A percentile compares a stretch with the other conserved stretches of the same genome.
phyloP scores from a whole-genome alignment of 768 basidiomycete genomes.

The Cantharellus cinnabarinus region DNA sequence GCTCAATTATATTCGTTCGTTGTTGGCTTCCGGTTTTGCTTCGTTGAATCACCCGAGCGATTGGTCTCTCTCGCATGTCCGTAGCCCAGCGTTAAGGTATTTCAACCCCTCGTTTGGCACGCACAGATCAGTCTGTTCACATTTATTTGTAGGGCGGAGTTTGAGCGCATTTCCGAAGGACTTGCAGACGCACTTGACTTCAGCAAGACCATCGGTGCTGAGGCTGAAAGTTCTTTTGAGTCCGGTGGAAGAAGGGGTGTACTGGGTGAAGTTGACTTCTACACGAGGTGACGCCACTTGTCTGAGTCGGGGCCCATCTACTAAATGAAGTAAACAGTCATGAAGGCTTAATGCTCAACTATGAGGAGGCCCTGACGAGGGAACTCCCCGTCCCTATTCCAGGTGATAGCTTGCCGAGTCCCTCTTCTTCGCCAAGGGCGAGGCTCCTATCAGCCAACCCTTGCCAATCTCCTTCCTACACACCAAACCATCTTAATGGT shows the following conservation, averaged over 20 bases:
- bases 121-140: background rate
- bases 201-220: slow-evolving; percentile 68
- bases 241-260: slow-evolving; percentile 48
- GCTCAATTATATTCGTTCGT: slow-evolving; percentile 73
- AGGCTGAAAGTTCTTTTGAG: slow-evolving; percentile 37
- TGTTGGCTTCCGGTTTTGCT: slow-evolving; percentile 84
- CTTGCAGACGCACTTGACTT: slow-evolving; percentile 88
- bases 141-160: slow-evolving; percentile 36
- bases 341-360: slow-evolving; percentile 81
- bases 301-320: background rate
- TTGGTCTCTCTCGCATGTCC: slow-evolving; percentile 86
- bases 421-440: slow-evolving; percentile 7
- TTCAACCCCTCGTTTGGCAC: slow-evolving; percentile 9
- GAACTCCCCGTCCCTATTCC: slow-evolving; percentile 26
- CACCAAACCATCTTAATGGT: background rate
- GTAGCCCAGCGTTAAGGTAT: slow-evolving; percentile 54
- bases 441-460: background rate
- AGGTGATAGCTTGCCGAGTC: slow-evolving; percentile 1
- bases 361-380: slow-evolving; percentile 82
- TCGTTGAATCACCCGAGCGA: slow-evolving; percentile 76
- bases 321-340: slow-evolving; percentile 29
- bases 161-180: slow-evolving; percentile 65
- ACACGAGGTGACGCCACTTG: slow-evolving; percentile 41
- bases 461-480: background rate
- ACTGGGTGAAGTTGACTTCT: slow-evolving; percentile 81